Conservation (phyloP, 768 basidiomycete genomes). For the Serpula lacrymans region DNA sequence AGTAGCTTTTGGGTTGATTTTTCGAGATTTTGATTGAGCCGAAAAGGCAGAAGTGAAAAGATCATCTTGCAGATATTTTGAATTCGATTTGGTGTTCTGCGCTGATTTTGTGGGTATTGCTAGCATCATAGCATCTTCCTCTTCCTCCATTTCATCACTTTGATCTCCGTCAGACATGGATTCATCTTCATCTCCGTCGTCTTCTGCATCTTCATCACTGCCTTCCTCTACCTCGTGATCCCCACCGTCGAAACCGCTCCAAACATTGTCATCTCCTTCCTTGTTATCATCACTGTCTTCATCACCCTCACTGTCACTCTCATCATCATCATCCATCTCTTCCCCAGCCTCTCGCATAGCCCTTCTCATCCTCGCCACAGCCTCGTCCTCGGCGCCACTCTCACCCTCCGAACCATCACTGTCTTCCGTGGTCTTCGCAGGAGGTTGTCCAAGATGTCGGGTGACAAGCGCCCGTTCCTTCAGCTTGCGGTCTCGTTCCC, state of each 20-base stretch:
- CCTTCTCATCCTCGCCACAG: slow-evolving; percentile 18
- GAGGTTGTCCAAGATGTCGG: slow-evolving; percentile 4
- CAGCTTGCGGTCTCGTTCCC: slow-evolving; percentile 44
- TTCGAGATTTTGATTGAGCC: slow-evolving; percentile 21
- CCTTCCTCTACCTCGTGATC: slow-evolving; percentile 19
- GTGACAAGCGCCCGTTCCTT: slow-evolving; percentile 43
- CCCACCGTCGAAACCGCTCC: slow-evolving; percentile 11
- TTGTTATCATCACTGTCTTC: slow-evolving; percentile 19
- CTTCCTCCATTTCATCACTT: slow-evolving; percentile 16
- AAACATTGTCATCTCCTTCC: slow-evolving; percentile 12
- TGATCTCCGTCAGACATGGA: slow-evolving; percentile 8
- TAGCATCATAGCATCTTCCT: slow-evolving; percentile 10
- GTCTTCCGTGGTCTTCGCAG: slow-evolving; percentile 13
- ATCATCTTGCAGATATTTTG: slow-evolving; percentile 62
- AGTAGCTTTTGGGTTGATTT: slow-evolving; percentile 14
- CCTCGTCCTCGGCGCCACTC: slow-evolving; percentile 8
- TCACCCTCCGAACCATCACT: slow-evolving; percentile 10
- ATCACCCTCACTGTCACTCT: slow-evolving; percentile 20
- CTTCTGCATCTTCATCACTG: slow-evolving; percentile 17
- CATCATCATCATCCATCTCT: slow-evolving; percentile 24
- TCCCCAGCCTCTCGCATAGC: slow-evolving; percentile 17
- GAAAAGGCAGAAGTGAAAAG: slow-evolving; percentile 58
- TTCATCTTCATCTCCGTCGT: slow-evolving; percentile 17
- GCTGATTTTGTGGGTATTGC: not conserved
- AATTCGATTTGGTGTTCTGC: slow-evolving; percentile 16